Evolutionary conservation across 164 flowering plant genomes (phyloP), one percentile per base, ranked within the genome.

Genomic region (Nelumbo lutea): DNA sequence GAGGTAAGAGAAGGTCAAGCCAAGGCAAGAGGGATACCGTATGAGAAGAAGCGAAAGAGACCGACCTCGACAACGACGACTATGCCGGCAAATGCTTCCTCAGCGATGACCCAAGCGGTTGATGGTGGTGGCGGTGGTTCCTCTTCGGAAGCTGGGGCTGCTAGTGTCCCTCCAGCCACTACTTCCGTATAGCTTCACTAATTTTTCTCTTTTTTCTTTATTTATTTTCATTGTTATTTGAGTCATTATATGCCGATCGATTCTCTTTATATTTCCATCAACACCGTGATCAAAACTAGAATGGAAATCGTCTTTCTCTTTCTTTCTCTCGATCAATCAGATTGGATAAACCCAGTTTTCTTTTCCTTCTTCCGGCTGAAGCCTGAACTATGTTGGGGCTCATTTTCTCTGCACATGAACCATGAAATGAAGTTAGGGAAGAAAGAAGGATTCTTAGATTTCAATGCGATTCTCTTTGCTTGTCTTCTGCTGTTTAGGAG

Each of bases 11-110:
- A 81, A 43, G 64, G 70, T 8, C 81, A 78, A 71, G 83, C 78
- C 1, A 78, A 76, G 68, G 83, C 83, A 0, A 76, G 83, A 61
- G 83, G 83, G 39, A 81, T 78, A 1, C 78, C 81, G 6, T 81
- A 76, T 53, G 75, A 78, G 75, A 80, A 80, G 79, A 79, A 79
- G 69, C 53, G 79, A 8, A 79, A 77, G 76, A 64, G 77, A 58
- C 59, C 75, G 1, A 7, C 80, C 0, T 3, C 66, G 38, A 15
- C 61, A 3, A 2, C 73, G 0, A 2, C 73, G 11, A 10, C 58
- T 9, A 9, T 7, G 55, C 40, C 7, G 9, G 38, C 65, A 8
- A 51, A 27, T 2, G 58, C 62, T 2, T 6, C 62, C 9, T 38
- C 76, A 0, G 7, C 69, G 4, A 38, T 45, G 51, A 52, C 50